These are phyloP conservation scores for Candida tallmaniae DNA, from an alignment of 805 yeast genomes.

Conservation along the genomic window DNA sequence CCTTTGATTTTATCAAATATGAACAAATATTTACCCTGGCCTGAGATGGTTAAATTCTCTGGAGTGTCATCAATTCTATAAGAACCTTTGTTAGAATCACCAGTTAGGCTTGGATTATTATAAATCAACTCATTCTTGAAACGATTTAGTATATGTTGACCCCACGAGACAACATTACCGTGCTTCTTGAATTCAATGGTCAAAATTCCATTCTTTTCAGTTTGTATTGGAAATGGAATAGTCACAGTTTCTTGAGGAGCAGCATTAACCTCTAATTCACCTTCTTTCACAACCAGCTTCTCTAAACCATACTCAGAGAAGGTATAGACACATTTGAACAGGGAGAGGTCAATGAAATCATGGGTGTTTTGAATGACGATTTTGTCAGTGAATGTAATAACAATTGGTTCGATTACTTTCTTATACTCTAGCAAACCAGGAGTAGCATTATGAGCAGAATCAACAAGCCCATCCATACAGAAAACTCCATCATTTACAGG, in stretches of 20 bases:
- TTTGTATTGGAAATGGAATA: neutral
- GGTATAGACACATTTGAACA: constrained; percentile 4
- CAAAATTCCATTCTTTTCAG: no score
- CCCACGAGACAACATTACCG: constrained; percentile 19
- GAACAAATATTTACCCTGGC: neutral
- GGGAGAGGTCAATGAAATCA: constrained; percentile 16
- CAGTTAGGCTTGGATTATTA: no score
- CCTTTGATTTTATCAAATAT: constrained; percentile 11
- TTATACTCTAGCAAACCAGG: constrained; percentile 30
- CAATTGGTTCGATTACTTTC: constrained; percentile 29
- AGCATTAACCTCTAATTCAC: neutral
- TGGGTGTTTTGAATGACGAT: constrained; percentile 14
- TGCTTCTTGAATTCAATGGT: constrained; percentile 4
- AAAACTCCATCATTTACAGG: constrained; percentile 31
- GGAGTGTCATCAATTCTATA: no score
- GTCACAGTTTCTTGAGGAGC: neutral
- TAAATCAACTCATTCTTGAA: no score
- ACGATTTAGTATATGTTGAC: constrained; percentile 12
- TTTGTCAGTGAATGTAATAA: constrained; percentile 6
- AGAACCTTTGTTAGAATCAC: no score
- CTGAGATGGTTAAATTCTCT: no score
- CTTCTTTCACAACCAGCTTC: constrained; percentile 6
- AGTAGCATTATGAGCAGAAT: constrained; percentile 28
- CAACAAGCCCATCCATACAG: constrained; percentile 31
- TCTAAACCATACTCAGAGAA: constrained; percentile 8